Evolutionary conservation across 2,329 filamentous ascomycete genomes (phyloP).

Genomic region (Anthostomella pinea): DNA sequence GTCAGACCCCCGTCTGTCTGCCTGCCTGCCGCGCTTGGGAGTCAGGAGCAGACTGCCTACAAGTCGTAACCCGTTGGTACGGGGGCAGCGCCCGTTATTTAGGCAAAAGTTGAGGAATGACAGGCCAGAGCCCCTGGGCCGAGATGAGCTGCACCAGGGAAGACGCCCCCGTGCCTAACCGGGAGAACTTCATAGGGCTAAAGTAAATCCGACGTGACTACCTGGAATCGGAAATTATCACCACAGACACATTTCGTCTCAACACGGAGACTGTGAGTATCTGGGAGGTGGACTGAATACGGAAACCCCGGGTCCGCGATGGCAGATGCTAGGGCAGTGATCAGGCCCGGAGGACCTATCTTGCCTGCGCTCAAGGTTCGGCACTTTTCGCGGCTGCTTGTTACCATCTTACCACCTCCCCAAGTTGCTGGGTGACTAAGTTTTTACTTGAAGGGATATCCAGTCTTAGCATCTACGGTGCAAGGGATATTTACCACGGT

Average conservation of each 20-base stretch:
- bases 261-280: no score
- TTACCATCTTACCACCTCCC: no score
- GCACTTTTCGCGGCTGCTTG: slow-evolving; percentile 14
- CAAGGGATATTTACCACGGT: no score
- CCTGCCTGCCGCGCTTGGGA: no score
- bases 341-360: slow-evolving; percentile 21
- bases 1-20: no score
- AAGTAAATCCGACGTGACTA: neutral
- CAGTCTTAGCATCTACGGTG: no score
- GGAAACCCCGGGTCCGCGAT: neutral
- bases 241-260: neutral
- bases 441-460: no score
- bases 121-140: slow-evolving; percentile 1
- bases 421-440: neutral
- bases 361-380: slow-evolving; percentile 20
- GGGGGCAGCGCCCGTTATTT: no score
- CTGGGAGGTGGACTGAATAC: neutral
- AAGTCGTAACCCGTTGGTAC: no score
- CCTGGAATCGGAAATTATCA: no score
- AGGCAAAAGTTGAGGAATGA: slow-evolving; percentile 3
- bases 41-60: no score
- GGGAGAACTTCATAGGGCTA: neutral
- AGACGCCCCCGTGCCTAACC: neutral
- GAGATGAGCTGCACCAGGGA: neutral
- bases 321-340: no score